Percentiles rank a stretch among this genome's conserved stretches.
Evolutionary conservation across 306 rosid genomes (phyloP).

Genomic region (Trichosanthes cucumerina): DNA sequence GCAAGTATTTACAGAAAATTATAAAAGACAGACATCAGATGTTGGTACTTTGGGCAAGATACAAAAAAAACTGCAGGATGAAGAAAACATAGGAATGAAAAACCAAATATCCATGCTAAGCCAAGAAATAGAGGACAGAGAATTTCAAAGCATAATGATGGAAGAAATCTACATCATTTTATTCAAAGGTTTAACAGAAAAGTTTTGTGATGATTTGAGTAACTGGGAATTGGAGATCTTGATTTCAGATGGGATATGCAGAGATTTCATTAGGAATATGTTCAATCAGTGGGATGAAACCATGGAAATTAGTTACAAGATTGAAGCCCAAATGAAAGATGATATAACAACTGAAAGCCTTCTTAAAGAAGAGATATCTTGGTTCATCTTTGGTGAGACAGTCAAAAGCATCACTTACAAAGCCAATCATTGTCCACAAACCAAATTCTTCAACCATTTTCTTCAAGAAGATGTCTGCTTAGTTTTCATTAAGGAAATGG

Average conservation of each 20-base stretch:
- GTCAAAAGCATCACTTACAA: conserved; percentile 14
- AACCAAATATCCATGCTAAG: conserved; percentile 17
- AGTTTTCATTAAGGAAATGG: conserved; percentile 31
- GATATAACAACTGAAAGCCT: conserved; percentile 19
- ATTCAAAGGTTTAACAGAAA: conserved; percentile 19
- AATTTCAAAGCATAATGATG: conserved; percentile 12
- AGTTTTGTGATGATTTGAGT: conserved; percentile 9
- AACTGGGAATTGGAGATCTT: conserved; percentile 28
- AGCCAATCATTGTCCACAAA: conserved; percentile 14
- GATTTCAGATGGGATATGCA: conserved; percentile 22
- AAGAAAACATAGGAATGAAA: conserved; percentile 9
- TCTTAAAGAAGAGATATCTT: conserved; percentile 25
- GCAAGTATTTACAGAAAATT: conserved; percentile 10
- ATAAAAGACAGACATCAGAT: conserved; percentile 3
- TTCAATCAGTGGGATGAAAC: conserved; percentile 34
- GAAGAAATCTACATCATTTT: conserved; percentile 19
- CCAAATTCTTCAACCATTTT: conserved; percentile 5
- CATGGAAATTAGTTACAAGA: conserved; percentile 14
- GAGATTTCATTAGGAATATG: conserved; percentile 22
- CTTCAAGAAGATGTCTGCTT: conserved; percentile 28
- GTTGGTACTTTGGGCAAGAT: conserved; percentile 25
- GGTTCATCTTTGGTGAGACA: conserved; percentile 29
- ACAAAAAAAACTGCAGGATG: conserved; percentile 17
- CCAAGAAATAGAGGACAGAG: conserved; percentile 23
- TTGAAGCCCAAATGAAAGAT: conserved; percentile 36